Evolutionary conservation across 306 rosid species (phyloP).

Genomic region (Delonix regia): DNA sequence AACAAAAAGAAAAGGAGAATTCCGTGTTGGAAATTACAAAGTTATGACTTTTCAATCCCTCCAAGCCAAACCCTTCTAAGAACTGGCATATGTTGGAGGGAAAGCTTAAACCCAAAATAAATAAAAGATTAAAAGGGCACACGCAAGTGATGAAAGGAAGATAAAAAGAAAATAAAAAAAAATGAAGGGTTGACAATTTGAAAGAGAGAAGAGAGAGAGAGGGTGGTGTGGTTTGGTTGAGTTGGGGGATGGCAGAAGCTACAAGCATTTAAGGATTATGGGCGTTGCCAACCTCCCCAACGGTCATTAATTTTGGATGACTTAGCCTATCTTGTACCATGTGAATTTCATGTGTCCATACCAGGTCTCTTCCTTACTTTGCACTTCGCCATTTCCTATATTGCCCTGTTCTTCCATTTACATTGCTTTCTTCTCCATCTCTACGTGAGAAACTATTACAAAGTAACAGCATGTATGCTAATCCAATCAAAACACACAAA

Average conservation of each 20-base stretch:
- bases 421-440: too few relatives aligned
- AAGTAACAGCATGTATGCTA: too few relatives aligned
- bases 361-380: background rate
- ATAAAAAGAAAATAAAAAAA: background rate
- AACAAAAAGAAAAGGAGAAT: conserved; percentile 41
- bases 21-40: conserved; percentile 52
- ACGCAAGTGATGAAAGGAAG: background rate
- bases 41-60: conserved; percentile 26
- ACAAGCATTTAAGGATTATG: conserved; percentile 47
- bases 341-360: conserved; percentile 10
- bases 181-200: background rate
- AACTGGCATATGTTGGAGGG: conserved; percentile 30
- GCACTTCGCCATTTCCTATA: background rate
- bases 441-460: too few relatives aligned
- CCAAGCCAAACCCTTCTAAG: conserved; percentile 15
- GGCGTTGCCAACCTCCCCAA: conserved; percentile 66
- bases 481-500: too few relatives aligned
- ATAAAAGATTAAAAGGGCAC: background rate
- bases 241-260: conserved; percentile 32
- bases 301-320: conserved; percentile 64
- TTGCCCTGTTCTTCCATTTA: background rate
- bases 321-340: conserved; percentile 36
- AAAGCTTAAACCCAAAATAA: background rate
- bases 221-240: conserved; percentile 40
- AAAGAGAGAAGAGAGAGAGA: background rate